Evolutionary conservation across 768 basidiomycete genomes (phyloP).

Genomic region (Paxillus involutus): DNA sequence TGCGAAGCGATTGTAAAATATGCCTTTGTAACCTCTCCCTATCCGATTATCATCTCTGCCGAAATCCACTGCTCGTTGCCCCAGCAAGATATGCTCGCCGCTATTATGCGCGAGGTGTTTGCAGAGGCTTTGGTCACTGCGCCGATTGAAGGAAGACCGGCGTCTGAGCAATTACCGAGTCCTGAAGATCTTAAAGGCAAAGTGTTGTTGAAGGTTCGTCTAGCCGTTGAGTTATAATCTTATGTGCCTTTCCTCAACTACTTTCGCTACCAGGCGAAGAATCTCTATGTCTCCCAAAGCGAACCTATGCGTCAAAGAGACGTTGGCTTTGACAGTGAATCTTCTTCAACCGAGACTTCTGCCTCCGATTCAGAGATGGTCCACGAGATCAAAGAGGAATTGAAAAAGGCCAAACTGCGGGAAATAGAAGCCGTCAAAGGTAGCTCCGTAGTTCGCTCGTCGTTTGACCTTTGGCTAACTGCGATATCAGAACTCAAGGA

Average conservation of each 20-base stretch:
- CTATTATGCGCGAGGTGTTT: constrained; percentile 68
- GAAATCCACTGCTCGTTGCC: constrained; percentile 82
- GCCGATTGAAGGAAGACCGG: constrained; percentile 46
- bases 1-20: constrained; percentile 86
- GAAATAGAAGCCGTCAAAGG: constrained; percentile 39
- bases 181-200: constrained; percentile 78
- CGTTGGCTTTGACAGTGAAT: constrained; percentile 38
- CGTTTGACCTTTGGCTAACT: constrained; percentile 14
- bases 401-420: constrained; percentile 22
- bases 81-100: constrained; percentile 79
- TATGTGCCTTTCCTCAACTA: neutral
- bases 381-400: constrained; percentile 27
- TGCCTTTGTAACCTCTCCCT: constrained; percentile 87
- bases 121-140: constrained; percentile 51
- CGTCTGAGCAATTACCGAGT: constrained; percentile 67
- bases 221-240: neutral
- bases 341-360: constrained; percentile 42
- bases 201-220: constrained; percentile 77
- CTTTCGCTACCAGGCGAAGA: constrained; percentile 59
- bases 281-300: constrained; percentile 54
- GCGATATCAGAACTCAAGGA: constrained; percentile 34
- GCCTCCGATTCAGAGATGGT: constrained; percentile 29
- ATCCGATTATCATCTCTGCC: constrained; percentile 90
- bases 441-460: constrained; percentile 6
- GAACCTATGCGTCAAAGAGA: constrained; percentile 34